Percentiles rank a stretch among this genome's conserved stretches.
Conservation (phyloP, 2,329 filamentous ascomycete genomes). For the Exutisphaerella laricina region DNA sequence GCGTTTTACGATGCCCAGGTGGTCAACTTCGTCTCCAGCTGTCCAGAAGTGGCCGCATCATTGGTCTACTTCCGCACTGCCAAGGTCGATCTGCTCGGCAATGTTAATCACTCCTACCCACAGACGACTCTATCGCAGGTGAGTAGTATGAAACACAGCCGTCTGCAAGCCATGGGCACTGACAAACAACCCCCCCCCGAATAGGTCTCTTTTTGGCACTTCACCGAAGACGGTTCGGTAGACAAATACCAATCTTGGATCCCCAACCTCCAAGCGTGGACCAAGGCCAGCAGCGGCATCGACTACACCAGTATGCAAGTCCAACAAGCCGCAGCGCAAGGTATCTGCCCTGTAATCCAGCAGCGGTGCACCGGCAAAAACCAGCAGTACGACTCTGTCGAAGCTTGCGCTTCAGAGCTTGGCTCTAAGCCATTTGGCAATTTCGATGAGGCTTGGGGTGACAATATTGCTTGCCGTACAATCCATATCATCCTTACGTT, state of each 20-base stretch:
- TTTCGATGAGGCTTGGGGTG: slow-evolving; percentile 42
- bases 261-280: slow-evolving; percentile 40
- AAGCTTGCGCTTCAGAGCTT: slow-evolving; percentile 33
- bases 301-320: slow-evolving; percentile 27
- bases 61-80: slow-evolving; percentile 20
- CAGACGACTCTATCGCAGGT: slow-evolving; percentile 24
- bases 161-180: no score
- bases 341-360: slow-evolving; percentile 35
- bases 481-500: slow-evolving; percentile 39
- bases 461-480: slow-evolving; percentile 41
- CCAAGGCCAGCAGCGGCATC: slow-evolving; percentile 18
- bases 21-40: slow-evolving; percentile 20
- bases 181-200: no score
- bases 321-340: slow-evolving; percentile 28
- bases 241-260: slow-evolving; percentile 43
- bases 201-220: slow-evolving; percentile 46
- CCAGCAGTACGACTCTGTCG: slow-evolving; percentile 32
- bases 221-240: slow-evolving; percentile 42
- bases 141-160: no score
- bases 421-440: slow-evolving; percentile 36
- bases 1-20: slow-evolving; percentile 23
- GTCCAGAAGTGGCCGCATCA: slow-evolving; percentile 20
- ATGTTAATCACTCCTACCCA: slow-evolving; percentile 11
- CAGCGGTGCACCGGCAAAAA: slow-evolving; percentile 35
- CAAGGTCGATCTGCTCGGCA: slow-evolving; percentile 7